Percentiles rank a stretch among this genome's conserved stretches.
phyloP scores from a whole-genome alignment of 2,329 filamentous ascomycete genomes.

The Aureobasidium sp. region DNA sequence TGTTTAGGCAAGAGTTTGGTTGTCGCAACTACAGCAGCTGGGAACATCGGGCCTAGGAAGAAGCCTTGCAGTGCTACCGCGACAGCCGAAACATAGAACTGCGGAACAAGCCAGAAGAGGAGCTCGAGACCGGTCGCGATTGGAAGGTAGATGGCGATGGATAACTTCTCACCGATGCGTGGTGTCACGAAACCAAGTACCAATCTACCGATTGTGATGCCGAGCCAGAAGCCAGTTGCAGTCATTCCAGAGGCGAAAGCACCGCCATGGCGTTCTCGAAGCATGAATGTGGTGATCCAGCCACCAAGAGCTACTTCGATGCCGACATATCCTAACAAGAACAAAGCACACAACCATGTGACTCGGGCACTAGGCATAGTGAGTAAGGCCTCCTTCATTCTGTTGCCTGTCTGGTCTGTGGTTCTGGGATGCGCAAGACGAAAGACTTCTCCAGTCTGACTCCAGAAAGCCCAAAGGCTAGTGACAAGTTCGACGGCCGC shows the following conservation, averaged over 20 bases:
- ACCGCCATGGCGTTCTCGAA: constrained; percentile 59
- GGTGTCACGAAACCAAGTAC: constrained; percentile 69
- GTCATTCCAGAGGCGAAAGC: constrained; percentile 66
- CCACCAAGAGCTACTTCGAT: constrained; percentile 40
- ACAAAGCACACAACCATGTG: constrained; percentile 65
- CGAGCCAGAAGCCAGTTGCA: constrained; percentile 76
- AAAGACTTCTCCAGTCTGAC: constrained; percentile 49
- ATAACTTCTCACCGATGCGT: constrained; percentile 59
- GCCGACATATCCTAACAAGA: constrained; percentile 72
- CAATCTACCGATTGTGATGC: constrained; percentile 65
- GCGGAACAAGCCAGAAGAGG: constrained; percentile 73
- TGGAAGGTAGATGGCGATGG: constrained; percentile 52
- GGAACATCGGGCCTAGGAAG: constrained; percentile 72
- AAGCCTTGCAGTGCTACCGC: constrained; percentile 67
- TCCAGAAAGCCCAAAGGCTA: constrained; percentile 53
- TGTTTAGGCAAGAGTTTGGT: constrained; percentile 66
- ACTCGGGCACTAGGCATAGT: constrained; percentile 40
- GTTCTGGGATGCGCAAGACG: constrained; percentile 41
- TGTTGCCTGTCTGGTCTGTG: constrained; percentile 36
- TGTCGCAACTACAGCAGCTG: constrained; percentile 61
- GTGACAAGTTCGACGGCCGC: constrained; percentile 48
- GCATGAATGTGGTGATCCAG: constrained; percentile 84
- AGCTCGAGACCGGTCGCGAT: constrained; percentile 57
- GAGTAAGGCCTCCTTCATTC: constrained; percentile 43
- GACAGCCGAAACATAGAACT: constrained; percentile 63